These are phyloP conservation scores for Paracoccidioides lutzii DNA, from an alignment of 2,329 filamentous ascomycete species.

Conservation along the genomic window DNA sequence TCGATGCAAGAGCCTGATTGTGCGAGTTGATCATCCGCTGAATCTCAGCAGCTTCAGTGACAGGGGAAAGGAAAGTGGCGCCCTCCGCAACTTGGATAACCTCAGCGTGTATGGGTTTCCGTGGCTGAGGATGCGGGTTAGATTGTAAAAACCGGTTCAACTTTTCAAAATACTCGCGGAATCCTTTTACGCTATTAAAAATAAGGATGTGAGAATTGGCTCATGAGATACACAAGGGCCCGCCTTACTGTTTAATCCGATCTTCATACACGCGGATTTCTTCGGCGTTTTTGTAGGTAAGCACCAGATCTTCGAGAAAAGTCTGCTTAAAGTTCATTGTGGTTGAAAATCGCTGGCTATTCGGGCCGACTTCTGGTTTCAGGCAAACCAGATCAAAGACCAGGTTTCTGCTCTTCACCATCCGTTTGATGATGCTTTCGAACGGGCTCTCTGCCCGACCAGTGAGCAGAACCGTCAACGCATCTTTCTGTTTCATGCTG, in stretches of 20 bases:
- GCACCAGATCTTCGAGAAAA: slow-evolving; percentile 66
- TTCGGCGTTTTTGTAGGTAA: slow-evolving; percentile 71
- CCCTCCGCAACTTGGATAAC: slow-evolving; percentile 77
- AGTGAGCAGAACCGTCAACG: slow-evolving; percentile 73
- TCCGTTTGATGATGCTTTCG: slow-evolving; percentile 65
- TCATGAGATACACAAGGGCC: not conserved
- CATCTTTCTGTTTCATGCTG: slow-evolving; percentile 72
- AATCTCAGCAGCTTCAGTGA: slow-evolving; percentile 67
- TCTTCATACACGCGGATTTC: slow-evolving; percentile 64
- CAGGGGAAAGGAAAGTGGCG: slow-evolving; percentile 59
- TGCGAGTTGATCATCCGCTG: slow-evolving; percentile 83
- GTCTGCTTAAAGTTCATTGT: slow-evolving; percentile 91
- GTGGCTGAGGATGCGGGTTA: slow-evolving; percentile 31
- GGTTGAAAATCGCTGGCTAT: slow-evolving; percentile 60
- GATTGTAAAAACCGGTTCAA: slow-evolving; percentile 54
- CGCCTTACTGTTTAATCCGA: slow-evolving; percentile 43
- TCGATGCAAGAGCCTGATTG: slow-evolving; percentile 40
- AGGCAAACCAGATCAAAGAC: slow-evolving; percentile 80
- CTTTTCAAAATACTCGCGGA: slow-evolving; percentile 68
- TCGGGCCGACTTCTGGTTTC: slow-evolving; percentile 73
- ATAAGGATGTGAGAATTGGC: slow-evolving; percentile 8
- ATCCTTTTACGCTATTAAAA: slow-evolving; percentile 51
- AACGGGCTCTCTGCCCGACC: slow-evolving; percentile 71
- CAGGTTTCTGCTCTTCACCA: slow-evolving; percentile 62
- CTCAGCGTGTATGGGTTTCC: slow-evolving; percentile 58